Percentiles rank a stretch among this genome's conserved stretches.
These are phyloP conservation scores for Penicillium concentricum DNA, from an alignment of 2,329 filamentous ascomycete genomes.

Conservation along the genomic window DNA sequence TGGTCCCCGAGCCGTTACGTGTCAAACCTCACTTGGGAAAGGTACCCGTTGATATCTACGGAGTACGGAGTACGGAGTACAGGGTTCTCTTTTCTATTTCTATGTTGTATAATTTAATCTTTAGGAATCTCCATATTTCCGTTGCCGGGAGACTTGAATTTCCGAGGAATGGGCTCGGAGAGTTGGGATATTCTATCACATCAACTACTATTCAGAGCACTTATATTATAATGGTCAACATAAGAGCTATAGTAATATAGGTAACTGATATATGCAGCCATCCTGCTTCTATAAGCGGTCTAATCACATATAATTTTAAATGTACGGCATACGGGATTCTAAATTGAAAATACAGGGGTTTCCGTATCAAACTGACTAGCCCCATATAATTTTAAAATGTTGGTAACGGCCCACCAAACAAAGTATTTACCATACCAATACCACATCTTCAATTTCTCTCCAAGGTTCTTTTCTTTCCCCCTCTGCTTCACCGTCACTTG, in stretches of 20 bases:
- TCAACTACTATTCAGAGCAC: no score
- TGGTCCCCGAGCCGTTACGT: slow-evolving; percentile 29
- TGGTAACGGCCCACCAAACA: background rate
- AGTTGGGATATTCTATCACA: background rate
- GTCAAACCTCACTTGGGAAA: slow-evolving; percentile 30
- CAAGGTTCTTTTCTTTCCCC: slow-evolving; percentile 3
- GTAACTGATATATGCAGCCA: no score
- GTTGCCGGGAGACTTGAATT: background rate
- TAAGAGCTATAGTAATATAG: no score
- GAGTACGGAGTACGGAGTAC: no score
- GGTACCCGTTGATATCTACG: slow-evolving; percentile 9
- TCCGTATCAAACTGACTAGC: slow-evolving; percentile 5
- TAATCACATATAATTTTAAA: no score
- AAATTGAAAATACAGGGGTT: background rate
- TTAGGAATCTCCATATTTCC: background rate
- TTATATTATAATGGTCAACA: no score
- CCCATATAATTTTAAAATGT: slow-evolving; percentile 4
- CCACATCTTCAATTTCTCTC: slow-evolving; percentile 3
- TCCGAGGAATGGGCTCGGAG: background rate
- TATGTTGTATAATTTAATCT: no score
- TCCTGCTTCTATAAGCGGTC: no score
- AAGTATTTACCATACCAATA: slow-evolving; percentile 12
- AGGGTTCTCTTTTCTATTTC: background rate
- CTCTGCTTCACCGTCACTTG: slow-evolving; percentile 17
- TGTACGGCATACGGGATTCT: no score